Evolutionary conservation across 2,329 filamentous ascomycete genomes (phyloP), one percentile per base, ranked within the genome.

Genomic region (Pleurostoma richardsiae): DNA sequence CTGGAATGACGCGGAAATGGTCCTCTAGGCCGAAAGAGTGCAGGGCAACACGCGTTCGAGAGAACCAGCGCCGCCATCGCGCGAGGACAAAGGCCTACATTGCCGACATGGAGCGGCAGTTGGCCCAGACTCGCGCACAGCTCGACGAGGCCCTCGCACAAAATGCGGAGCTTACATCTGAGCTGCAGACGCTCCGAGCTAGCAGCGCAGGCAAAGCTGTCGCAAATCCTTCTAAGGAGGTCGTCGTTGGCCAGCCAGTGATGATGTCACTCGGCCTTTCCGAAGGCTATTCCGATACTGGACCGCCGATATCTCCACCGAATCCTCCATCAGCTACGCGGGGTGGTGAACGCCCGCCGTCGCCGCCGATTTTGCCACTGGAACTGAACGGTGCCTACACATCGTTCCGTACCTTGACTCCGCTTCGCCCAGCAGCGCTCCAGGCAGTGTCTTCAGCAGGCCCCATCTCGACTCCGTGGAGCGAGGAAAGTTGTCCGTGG

Each of bases 61-160:
- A 77, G 41, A 78, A 77, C 51, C 73, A 77, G 54, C 69, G 74
- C 38, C 67, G 73, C 28, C 73, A 77, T 52, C 70, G 74, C 4
- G 71, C 71, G 6, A 61, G 69, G 30, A 63, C 67, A 39, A 69
- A 66, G 41, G 61, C 64, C 36, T 62, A 66, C 36, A 64, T 76
- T 29, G 54, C 62, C 2, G 60, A 63, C 1, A 57, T 74, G 1
- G 70, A 73, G 52, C 46, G 55, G 19, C 48, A 52, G 5, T 57
- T 68, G 5, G 42, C 30, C 5, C 49, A 53, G 28, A 55, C 54
- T 0, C 51, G 54, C 40, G 42, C 11, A 8, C 43, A 43, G 11
- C 54, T 60, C 5, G 43, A 56, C 19, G 48, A 54, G n/a, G 59
- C 57, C 2, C 44, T 60, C 11, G 42, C 45, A 19, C 44, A 43